Evolutionary conservation across 805 yeast species (phyloP), one percentile per base, ranked within the genome.

Genomic region (Teunomyces gatunensis): DNA sequence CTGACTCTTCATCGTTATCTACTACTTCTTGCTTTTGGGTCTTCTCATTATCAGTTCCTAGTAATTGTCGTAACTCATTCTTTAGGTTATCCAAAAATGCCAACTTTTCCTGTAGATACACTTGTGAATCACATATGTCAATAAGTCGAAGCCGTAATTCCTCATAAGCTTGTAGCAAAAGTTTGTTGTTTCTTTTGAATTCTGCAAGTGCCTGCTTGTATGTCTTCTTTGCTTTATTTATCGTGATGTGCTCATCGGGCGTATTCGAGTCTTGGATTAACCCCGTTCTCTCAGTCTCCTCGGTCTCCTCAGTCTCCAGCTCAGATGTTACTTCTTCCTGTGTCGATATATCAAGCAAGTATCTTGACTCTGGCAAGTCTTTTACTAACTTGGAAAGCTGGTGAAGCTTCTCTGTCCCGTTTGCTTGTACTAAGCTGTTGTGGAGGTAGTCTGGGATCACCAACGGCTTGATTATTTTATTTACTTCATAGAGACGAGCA

Each of bases 281-380:
- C 15, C 40, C 29, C 6, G 40, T 30, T 6, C 23, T 5, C 17
- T 48, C 47, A 28, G 39, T 44, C n/a, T 50, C 55, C 17, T 18
- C 20, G 20, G 20, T 30, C 12, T 37, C 12, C 17, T 48, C 47
- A 27, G 39, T 44, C n/a, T 50, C 55, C 17, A 40, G 39, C 12
- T 37, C 49, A 17, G 23, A 6, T 12, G n/a, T 35, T 5, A 17
- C 39, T 12, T 42, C 49, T 3, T 18, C 48, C 6, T 44, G 48
- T 1, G 27, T 44, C 23, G 49, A n/a, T 42, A 36, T 11, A 48
- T 45, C 56, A 42, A 63, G 50, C 41, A 71, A 56, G 46, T 68
- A 65, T 47, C 59, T 60, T 7, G 64, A 48, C 40, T 68, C 70
- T 2, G 77, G 77, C 29, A 72, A 54, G 39, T 64, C 68, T 1